Evolutionary conservation across 2,329 filamentous ascomycete genomes (phyloP).

Genomic region (Ophiosphaerella narmari): DNA sequence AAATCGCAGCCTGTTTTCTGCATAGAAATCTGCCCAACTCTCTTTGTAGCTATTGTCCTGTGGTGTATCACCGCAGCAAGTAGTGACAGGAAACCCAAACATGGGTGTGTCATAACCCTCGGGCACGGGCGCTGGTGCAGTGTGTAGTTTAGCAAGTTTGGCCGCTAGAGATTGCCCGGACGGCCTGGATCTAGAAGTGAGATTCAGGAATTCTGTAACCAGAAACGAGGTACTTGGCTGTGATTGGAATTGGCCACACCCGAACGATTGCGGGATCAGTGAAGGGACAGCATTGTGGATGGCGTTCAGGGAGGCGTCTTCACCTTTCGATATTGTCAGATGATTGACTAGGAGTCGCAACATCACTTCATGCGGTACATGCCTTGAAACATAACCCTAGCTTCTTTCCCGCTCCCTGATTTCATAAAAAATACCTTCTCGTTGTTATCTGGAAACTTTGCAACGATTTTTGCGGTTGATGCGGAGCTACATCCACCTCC

Average conservation of each 20-base stretch:
- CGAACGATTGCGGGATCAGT: constrained; percentile 76
- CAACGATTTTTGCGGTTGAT: constrained; percentile 66
- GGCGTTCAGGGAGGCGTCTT: constrained; percentile 82
- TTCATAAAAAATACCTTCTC: constrained; percentile 72
- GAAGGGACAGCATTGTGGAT: constrained; percentile 73
- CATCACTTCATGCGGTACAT: background rate
- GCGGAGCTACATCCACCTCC: constrained; percentile 68
- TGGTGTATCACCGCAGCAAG: constrained; percentile 82
- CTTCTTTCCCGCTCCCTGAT: constrained; percentile 63
- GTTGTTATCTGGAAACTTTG: constrained; percentile 53
- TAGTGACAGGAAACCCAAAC: constrained; percentile 84
- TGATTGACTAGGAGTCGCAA: background rate
- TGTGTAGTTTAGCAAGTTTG: constrained; percentile 80
- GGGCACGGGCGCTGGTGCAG: constrained; percentile 70
- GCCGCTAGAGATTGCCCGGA: constrained; percentile 63
- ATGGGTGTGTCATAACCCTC: constrained; percentile 62
- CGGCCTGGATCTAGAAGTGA: constrained; percentile 33
- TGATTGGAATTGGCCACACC: constrained; percentile 65
- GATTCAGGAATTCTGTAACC: constrained; percentile 80
- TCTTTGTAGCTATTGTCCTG: constrained; percentile 76
- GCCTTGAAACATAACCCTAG: constrained; percentile 73
- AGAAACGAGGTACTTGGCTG: constrained; percentile 57
- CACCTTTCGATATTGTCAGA: constrained; percentile 57
- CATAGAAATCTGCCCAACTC: constrained; percentile 87
- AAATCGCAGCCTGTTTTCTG: constrained; percentile 70